Percentiles rank a stretch among this genome's conserved stretches.
Evolutionary conservation across 257 asterid genomes (phyloP).

Genomic region (Solanum paucissectum): DNA sequence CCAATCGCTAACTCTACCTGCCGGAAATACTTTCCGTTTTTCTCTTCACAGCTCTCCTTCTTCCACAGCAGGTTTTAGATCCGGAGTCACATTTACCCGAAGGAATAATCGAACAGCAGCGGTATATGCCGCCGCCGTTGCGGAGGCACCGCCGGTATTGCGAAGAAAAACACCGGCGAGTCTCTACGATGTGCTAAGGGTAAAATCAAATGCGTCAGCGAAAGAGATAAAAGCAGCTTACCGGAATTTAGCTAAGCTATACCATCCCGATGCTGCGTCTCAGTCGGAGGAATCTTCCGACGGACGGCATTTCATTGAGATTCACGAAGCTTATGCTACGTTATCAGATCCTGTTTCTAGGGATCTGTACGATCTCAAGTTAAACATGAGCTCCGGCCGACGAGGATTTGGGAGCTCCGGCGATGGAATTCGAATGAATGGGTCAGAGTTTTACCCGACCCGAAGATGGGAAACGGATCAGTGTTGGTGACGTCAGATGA

Average conservation of each 20-base stretch:
- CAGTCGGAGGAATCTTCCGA: constrained; percentile 28
- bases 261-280: constrained; percentile 53
- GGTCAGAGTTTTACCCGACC: constrained; percentile 34
- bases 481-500: constrained; percentile 57
- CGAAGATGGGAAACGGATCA: constrained; percentile 97
- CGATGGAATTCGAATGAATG: constrained; percentile 13
- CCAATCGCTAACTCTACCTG: not conserved
- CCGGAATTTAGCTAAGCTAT: constrained; percentile 69
- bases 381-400: constrained; percentile 13
- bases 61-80: not conserved
- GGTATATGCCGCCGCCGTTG: constrained; percentile 36
- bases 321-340: constrained; percentile 63
- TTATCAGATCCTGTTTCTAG: constrained; percentile 73
- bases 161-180: constrained; percentile 13
- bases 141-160: constrained; percentile 19
- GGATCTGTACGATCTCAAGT: constrained; percentile 42
- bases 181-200: constrained; percentile 62
- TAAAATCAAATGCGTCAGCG: constrained; percentile 47
- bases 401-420: not conserved
- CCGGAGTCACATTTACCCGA: not conserved
- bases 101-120: not conserved
- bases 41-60: not conserved
- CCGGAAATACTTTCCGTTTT: not conserved
- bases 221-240: constrained; percentile 76
- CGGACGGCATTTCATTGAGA: constrained; percentile 64